phyloP scores from a whole-genome alignment of 495 filamentous ascomycete species.

The Penicillium argentinense region DNA sequence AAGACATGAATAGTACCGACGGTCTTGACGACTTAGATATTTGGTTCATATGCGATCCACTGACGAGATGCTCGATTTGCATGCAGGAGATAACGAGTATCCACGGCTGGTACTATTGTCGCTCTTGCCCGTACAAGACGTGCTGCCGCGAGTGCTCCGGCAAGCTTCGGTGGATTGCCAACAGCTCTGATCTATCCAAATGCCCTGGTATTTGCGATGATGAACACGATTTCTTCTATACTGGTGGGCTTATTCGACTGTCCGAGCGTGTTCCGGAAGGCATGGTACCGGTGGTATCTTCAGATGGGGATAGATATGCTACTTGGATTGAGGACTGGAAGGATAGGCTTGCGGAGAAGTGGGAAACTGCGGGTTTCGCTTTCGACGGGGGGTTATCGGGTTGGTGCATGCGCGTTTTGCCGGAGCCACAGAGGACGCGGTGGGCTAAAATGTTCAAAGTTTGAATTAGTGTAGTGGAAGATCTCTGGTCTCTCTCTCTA shows the following conservation, averaged over 20 bases:
- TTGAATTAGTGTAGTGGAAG: too few relatives aligned
- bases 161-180: neutral
- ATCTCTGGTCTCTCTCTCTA: too few relatives aligned
- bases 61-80: constrained; percentile 10
- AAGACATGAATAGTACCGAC: neutral
- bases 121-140: constrained; percentile 1
- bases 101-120: constrained; percentile 3
- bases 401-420: neutral
- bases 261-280: constrained; percentile 3
- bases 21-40: neutral
- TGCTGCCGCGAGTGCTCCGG: neutral
- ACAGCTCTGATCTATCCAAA: neutral
- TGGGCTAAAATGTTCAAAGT: neutral
- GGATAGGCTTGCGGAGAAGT: neutral
- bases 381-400: neutral
- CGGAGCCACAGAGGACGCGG: neutral
- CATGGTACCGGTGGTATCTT: neutral
- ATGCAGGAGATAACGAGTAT: neutral
- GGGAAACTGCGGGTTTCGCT: neutral
- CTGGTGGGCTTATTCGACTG: neutral
- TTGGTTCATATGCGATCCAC: neutral
- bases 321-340: neutral
- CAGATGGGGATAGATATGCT: neutral
- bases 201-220: constrained; percentile 1
- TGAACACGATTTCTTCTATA: constrained; percentile 9